These are phyloP conservation scores for Sugiyamaella xylanicola DNA, from an alignment of 1,139 yeast genomes.

Conservation along the genomic window DNA sequence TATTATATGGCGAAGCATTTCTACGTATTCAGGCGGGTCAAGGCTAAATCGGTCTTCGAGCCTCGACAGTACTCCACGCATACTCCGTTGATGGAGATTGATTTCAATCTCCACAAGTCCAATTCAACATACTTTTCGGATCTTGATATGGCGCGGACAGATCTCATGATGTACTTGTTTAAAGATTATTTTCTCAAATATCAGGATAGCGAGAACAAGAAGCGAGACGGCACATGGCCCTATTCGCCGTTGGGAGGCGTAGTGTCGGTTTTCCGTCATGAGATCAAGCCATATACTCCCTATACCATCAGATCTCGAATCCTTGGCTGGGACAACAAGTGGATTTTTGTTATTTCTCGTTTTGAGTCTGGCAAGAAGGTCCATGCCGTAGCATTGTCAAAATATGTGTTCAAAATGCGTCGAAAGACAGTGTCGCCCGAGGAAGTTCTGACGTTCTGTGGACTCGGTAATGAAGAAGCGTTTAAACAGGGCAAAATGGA, in stretches of 20 bases:
- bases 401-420: constrained; percentile 76
- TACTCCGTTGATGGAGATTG: constrained; percentile 79
- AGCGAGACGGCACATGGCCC: constrained; percentile 55
- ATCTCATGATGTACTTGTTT: constrained; percentile 58
- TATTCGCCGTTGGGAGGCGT: constrained; percentile 80
- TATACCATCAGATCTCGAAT: constrained; percentile 62
- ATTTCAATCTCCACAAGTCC: constrained; percentile 82
- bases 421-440: constrained; percentile 70
- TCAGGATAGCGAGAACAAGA: constrained; percentile 40
- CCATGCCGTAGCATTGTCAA: constrained; percentile 68
- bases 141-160: constrained; percentile 75
- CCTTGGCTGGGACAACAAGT: constrained; percentile 84
- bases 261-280: constrained; percentile 66
- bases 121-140: constrained; percentile 87
- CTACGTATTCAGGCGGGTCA: constrained; percentile 35
- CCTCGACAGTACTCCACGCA: constrained; percentile 53
- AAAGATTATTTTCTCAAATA: constrained; percentile 36
- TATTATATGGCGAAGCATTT: constrained; percentile 46
- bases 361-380: constrained; percentile 52
- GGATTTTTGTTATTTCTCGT: constrained; percentile 73
- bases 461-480: constrained; percentile 56
- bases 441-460: constrained; percentile 59
- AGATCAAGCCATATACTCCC: constrained; percentile 64
- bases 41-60: constrained; percentile 44
- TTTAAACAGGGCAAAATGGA: constrained; percentile 48